Base-by-base conservation (phyloP, 768 basidiomycete genomes). In the Serpula lacrymans region DNA sequence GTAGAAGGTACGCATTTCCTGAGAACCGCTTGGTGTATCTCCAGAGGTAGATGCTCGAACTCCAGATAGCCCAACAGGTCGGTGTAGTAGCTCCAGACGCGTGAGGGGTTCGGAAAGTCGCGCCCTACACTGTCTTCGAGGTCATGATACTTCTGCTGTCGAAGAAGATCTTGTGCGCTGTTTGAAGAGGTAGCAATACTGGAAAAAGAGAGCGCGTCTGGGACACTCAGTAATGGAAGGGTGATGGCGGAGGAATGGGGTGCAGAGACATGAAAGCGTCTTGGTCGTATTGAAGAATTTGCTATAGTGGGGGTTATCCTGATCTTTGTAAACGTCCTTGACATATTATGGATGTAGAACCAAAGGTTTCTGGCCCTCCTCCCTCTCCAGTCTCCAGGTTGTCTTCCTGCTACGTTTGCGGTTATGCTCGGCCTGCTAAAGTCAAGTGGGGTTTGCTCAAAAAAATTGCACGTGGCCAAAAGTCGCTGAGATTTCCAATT, bases 1-100 rank as follows among this genome's bases (percentile, higher is more conserved):
- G 68, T 60, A 2, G 74, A 55, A 4, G 75, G 74, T 1, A 80
- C 76, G 52, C 84, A 87, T 44, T 69, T 75, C 28, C 84, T 77
- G 16, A 90, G 74, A 41, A 86, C 84, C 28, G 69, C 63, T 51
- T 80, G 83, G 62, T 89, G 87, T 14, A 83, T 46, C 46, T 82
- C 71, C 18, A 84, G 58, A 10, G 87, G 83, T 28, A 88, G 63
- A 11, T 57, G 57, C 22, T 73, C 63, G 47, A 67, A 62, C 24
- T 72, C 78, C 29, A 74, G 53, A 41, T 65, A 55, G 46, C 68
- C 67, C 38, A 83, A 59, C 36, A 84, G 64, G 43, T 77, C 78
- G 39, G 69, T 62, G 60, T 90, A 90, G 51, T 67, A 63, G 21
- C 67, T 58, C 87, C 86, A 89, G 16, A 85, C 69, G n/a, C 68